These are phyloP conservation scores for Gelatoporia subvermispora DNA, from an alignment of 768 basidiomycete genomes.

Conservation along the genomic window DNA sequence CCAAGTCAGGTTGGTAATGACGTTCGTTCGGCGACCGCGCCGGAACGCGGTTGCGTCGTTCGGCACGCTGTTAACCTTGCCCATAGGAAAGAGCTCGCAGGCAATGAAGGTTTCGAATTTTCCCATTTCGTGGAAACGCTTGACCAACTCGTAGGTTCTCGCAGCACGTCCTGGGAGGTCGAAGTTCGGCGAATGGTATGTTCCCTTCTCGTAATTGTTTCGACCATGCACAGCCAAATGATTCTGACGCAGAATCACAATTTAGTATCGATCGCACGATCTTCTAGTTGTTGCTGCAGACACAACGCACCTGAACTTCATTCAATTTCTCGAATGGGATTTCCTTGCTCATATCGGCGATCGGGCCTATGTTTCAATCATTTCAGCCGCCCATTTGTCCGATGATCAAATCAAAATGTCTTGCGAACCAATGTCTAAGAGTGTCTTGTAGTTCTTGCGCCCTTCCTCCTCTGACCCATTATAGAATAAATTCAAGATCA, in stretches of 20 bases:
- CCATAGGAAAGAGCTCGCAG: constrained; percentile 41
- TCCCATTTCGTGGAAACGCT: too few species aligned
- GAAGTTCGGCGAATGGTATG: constrained; percentile 7
- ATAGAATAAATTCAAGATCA: constrained; percentile 37
- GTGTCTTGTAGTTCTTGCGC: constrained; percentile 35
- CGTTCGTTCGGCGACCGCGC: constrained; percentile 31
- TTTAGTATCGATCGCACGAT: too few species aligned
- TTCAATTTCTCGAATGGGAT: constrained; percentile 47
- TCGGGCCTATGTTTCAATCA: constrained; percentile 23
- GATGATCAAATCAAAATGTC: background rate
- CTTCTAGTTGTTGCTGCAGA: too few species aligned
- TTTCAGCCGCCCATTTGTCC: constrained; percentile 15
- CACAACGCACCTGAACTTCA: constrained; percentile 28
- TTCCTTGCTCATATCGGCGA: constrained; percentile 37
- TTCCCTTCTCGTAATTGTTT: constrained; percentile 40
- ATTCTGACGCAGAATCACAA: constrained; percentile 28
- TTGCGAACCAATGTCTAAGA: constrained; percentile 40
- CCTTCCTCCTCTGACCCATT: constrained; percentile 50
- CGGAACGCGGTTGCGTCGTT: constrained; percentile 37
- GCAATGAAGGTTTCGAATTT: too few species aligned
- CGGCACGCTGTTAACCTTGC: constrained; percentile 27
- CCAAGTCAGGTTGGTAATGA: constrained; percentile 31
- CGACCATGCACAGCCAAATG: constrained; percentile 29
- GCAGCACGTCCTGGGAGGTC: too few species aligned
- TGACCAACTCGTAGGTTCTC: too few species aligned